These are phyloP conservation scores for Xerocomus spinulosus DNA, from an alignment of 768 basidiomycete species.

Conservation along the genomic window DNA sequence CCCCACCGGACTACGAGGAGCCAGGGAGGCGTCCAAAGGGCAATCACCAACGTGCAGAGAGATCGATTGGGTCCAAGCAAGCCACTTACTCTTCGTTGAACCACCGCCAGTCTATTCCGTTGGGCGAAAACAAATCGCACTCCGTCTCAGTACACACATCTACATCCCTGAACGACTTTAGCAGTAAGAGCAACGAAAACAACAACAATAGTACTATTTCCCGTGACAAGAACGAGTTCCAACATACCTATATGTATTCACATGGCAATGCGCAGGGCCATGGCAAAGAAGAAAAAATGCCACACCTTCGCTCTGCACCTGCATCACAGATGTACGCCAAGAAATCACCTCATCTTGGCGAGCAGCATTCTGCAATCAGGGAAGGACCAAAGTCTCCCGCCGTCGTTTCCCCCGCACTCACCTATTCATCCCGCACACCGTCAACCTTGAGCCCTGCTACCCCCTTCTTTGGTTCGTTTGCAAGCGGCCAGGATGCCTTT, in stretches of 20 bases:
- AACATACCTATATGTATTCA: conserved; percentile 23
- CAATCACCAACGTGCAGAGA: conserved; percentile 8
- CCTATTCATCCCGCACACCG: conserved; percentile 60
- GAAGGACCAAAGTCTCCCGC: conserved; percentile 44
- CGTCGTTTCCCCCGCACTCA: conserved; percentile 62
- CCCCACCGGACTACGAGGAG: conserved; percentile 21
- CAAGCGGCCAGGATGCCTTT: conserved; percentile 28
- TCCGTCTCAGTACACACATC: conserved; percentile 17
- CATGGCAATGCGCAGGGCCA: conserved; percentile 12
- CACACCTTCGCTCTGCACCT: conserved; percentile 7
- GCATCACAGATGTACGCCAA: conserved; percentile 13
- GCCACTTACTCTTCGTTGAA: conserved; percentile 1
- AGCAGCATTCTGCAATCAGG: conserved; percentile 17
- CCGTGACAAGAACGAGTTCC: conserved; percentile 15
- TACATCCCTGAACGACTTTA: conserved; percentile 20
- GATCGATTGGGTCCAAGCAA: not conserved
- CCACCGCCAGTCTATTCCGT: conserved; percentile 5
- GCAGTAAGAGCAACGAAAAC: conserved; percentile 19
- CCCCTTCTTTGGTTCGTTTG: conserved; percentile 64
- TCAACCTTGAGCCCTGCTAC: conserved; percentile 68
- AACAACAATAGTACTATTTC: conserved; percentile 19
- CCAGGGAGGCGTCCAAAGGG: conserved; percentile 12
- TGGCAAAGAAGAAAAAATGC: conserved; percentile 2
- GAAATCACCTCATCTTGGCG: conserved; percentile 9
- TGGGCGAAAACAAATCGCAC: conserved; percentile 5